Evolutionary conservation across 352 stramenopile species (phyloP).

Genomic region (Globisporangium emineosum): DNA sequence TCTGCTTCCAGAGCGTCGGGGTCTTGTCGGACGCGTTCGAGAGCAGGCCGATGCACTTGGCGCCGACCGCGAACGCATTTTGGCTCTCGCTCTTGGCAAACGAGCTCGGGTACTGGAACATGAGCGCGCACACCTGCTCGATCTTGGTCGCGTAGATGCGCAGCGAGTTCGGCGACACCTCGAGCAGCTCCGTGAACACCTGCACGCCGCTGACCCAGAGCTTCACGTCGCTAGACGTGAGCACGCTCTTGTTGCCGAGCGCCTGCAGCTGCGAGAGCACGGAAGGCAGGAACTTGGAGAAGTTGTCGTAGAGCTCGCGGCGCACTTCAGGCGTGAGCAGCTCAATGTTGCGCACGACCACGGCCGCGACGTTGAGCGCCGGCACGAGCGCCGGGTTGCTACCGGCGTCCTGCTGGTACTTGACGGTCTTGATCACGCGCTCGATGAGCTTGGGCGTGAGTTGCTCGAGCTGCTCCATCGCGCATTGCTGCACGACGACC

Average conservation of each 20-base stretch:
- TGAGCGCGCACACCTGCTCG: constrained; percentile 42
- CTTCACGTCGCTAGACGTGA: constrained; percentile 21
- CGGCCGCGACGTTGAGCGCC: constrained; percentile 43
- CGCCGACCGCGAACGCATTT: constrained; percentile 21
- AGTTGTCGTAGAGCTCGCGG: constrained; percentile 54
- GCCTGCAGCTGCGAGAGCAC: constrained; percentile 40
- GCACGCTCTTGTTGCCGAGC: constrained; percentile 25
- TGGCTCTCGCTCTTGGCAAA: constrained; percentile 18
- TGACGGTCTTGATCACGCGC: constrained; percentile 62
- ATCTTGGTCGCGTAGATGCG: constrained; percentile 62
- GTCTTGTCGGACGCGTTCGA: constrained; percentile 65
- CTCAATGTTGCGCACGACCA: constrained; percentile 49
- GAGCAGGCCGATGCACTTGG: constrained; percentile 45
- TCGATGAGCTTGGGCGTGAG: constrained; percentile 57
- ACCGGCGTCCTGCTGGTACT: constrained; percentile 40
- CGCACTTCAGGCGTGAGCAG: constrained; percentile 52
- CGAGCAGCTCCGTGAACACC: constrained; percentile 46
- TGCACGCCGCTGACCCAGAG: constrained; percentile 34
- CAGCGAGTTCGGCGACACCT: constrained; percentile 51
- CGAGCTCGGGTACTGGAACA: constrained; percentile 29
- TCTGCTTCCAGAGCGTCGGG: constrained; percentile 58
- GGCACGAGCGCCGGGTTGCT: constrained; percentile 26
- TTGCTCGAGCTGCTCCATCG: constrained; percentile 53
- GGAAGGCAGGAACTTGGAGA: constrained; percentile 60
- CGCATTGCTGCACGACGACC: constrained; percentile 54